phyloP scores from a whole-genome alignment of 306 rosid genomes.

The Vigna radiata region DNA sequence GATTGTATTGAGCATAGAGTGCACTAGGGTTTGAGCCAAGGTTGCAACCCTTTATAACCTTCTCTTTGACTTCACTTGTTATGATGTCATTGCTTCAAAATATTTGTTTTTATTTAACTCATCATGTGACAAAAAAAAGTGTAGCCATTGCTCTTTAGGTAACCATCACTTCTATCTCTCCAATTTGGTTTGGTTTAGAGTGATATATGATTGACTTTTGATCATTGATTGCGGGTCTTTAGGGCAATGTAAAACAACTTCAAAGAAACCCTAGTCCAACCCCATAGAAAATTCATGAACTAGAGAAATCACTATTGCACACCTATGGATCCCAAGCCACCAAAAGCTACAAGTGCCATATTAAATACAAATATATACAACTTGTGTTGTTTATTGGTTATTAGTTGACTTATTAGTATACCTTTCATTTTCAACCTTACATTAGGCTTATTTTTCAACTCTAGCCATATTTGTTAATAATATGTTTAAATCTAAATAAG shows the following conservation, averaged over 20 bases:
- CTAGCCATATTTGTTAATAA: not conserved
- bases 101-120: no score
- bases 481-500: not conserved
- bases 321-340: not conserved
- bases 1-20: no score
- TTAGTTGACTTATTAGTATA: not conserved
- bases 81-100: no score
- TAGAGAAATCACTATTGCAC: not conserved
- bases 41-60: no score
- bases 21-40: no score
- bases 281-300: not conserved
- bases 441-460: constrained; percentile 1
- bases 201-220: no score
- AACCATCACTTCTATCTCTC: no score
- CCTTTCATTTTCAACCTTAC: constrained; percentile 14
- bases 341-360: not conserved
- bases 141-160: no score
- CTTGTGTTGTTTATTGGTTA: not conserved
- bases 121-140: no score
- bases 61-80: no score
- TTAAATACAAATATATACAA: constrained; percentile 1
- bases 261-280: not conserved
- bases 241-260: constrained; percentile 23
- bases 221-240: not conserved
- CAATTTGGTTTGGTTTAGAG: no score